phyloP scores from a whole-genome alignment of 2,329 filamentous ascomycete species.

The Diaporthe batatas region DNA sequence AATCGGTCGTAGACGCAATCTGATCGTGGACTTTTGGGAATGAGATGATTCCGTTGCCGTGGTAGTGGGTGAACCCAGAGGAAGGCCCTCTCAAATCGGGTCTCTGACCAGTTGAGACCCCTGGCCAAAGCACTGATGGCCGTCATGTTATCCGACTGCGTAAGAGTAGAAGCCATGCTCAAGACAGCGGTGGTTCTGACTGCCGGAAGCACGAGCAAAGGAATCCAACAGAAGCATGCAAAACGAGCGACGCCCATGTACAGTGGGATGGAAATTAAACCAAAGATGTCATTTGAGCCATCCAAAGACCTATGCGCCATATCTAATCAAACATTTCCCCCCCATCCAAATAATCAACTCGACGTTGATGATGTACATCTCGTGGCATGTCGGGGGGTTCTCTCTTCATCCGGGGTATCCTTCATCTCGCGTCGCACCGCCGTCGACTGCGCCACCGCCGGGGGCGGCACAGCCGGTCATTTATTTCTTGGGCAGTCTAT shows the following conservation, averaged over 20 bases:
- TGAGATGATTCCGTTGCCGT: neutral
- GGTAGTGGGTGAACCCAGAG: neutral
- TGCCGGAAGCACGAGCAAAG: too few species aligned
- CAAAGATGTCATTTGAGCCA: slow-evolving; percentile 8
- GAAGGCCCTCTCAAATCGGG: neutral
- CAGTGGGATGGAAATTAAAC: neutral
- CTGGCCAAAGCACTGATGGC: too few species aligned
- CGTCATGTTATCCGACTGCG: neutral
- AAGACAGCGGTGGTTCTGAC: neutral
- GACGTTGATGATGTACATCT: neutral
- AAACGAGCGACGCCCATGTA: neutral
- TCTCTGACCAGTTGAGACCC: neutral
- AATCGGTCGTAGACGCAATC: neutral
- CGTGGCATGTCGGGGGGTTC: neutral
- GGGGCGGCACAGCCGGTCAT: neutral
- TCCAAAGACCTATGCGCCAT: slow-evolving; percentile 2
- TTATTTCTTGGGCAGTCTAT: neutral
- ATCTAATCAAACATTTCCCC: slow-evolving; percentile 10
- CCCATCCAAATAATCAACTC: slow-evolving; percentile 40
- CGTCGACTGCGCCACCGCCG: neutral
- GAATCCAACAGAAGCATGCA: neutral
- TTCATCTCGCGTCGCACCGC: slow-evolving; percentile 11
- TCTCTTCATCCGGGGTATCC: slow-evolving; percentile 21
- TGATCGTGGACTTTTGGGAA: neutral
- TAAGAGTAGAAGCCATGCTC: neutral